Conservation (phyloP, 202 grass and related monocot genomes). For the Musa balbisiana region DNA sequence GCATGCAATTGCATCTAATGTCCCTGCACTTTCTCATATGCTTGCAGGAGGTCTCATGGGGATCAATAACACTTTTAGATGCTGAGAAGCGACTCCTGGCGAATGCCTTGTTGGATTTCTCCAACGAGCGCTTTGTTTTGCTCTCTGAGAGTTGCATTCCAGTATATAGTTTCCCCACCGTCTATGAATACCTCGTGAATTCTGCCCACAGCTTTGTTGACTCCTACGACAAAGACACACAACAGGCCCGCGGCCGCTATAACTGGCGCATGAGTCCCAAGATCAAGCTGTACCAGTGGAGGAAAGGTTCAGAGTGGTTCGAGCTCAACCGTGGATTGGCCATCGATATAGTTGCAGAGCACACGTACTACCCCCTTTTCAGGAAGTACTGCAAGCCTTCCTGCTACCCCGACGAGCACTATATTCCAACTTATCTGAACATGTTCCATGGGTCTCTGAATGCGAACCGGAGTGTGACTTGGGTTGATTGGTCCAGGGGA, state of each 20-base stretch:
- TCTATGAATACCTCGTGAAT: conserved; percentile 54
- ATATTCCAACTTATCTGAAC: conserved; percentile 59
- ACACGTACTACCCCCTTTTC: conserved; percentile 56
- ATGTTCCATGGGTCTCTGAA: conserved; percentile 45
- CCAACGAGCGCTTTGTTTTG: conserved; percentile 84
- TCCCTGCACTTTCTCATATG: background rate
- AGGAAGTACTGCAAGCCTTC: conserved; percentile 47
- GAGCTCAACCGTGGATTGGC: conserved; percentile 54
- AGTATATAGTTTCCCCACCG: conserved; percentile 60
- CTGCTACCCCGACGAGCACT: conserved; percentile 96
- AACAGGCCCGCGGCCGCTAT: conserved; percentile 56
- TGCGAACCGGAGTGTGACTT: conserved; percentile 71
- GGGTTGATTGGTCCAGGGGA: conserved; percentile 62
- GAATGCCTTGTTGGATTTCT: conserved; percentile 86
- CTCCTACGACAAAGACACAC: conserved; percentile 37
- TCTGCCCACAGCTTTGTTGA: conserved; percentile 81
- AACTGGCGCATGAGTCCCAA: conserved; percentile 58
- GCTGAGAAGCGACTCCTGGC: conserved; percentile 78
- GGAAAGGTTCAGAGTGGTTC: conserved; percentile 84
- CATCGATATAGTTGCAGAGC: conserved; percentile 35
- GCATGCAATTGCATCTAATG: background rate
- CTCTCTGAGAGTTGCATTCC: conserved; percentile 91
- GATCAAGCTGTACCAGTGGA: conserved; percentile 57
- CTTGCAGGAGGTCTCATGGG: conserved; percentile 50
- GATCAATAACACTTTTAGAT: conserved; percentile 67